Conservation (phyloP, 441 rosid genomes). For the Pelargonium hybrid region DNA sequence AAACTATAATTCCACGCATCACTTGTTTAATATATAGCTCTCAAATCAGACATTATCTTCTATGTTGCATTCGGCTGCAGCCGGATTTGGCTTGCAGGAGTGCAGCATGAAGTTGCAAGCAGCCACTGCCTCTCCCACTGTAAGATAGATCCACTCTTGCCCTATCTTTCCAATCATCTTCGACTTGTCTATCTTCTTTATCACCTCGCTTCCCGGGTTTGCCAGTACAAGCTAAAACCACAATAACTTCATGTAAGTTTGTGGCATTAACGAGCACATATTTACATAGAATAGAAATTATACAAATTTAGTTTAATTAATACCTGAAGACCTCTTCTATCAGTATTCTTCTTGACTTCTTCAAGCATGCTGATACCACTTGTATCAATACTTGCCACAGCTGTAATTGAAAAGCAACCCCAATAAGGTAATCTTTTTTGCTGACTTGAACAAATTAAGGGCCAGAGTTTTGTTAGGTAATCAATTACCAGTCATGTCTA, state of each 20-base stretch:
- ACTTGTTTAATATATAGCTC: too few species aligned
- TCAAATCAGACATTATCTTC: too few species aligned
- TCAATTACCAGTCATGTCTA: constrained; percentile 38
- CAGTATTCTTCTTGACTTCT: constrained; percentile 33
- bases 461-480: background rate
- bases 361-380: constrained; percentile 52
- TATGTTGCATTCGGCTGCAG: too few species aligned
- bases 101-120: constrained; percentile 39
- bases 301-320: too few species aligned
- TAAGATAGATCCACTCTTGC: constrained; percentile 35
- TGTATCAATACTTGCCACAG: constrained; percentile 44
- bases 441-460: background rate
- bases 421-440: background rate
- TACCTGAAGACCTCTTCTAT: constrained; percentile 40
- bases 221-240: constrained; percentile 27
- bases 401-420: constrained; percentile 28
- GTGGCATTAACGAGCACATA: background rate
- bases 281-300: background rate
- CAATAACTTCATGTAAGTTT: background rate
- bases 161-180: constrained; percentile 31
- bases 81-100: constrained; percentile 19
- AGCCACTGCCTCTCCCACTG: constrained; percentile 33
- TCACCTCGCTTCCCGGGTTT: constrained; percentile 37
- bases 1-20: too few species aligned
- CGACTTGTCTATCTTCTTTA: constrained; percentile 36